Conservation (phyloP, 257 asterid genomes). For the Leonotis leonurus region DNA sequence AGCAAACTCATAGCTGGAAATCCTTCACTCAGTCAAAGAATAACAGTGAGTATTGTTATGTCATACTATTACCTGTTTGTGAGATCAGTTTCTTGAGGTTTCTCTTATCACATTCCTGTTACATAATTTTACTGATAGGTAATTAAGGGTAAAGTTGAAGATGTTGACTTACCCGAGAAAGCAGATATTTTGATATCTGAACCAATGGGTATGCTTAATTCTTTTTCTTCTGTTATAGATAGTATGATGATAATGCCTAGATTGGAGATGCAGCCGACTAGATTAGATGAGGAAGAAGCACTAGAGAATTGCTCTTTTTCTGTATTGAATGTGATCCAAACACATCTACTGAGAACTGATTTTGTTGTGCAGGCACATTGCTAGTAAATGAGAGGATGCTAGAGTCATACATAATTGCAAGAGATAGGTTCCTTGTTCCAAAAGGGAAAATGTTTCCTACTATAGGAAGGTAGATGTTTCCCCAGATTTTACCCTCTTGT, state of each 20-base stretch:
- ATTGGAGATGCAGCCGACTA: slow-evolving; percentile 6
- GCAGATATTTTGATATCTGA: slow-evolving; percentile 97
- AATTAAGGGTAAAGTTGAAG: slow-evolving; percentile 94
- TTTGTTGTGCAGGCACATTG: slow-evolving; percentile 70
- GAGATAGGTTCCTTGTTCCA: slow-evolving; percentile 92
- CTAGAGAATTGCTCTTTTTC: neutral
- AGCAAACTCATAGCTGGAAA: slow-evolving; percentile 83
- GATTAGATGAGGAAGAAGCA: neutral
- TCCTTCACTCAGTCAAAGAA: slow-evolving; percentile 61
- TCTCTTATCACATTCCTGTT: slow-evolving; percentile 4
- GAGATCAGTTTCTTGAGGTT: neutral
- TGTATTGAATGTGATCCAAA: slow-evolving; percentile 13
- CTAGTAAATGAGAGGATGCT: slow-evolving; percentile 97
- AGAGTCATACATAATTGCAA: slow-evolving; percentile 92
- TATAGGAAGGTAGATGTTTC: slow-evolving; percentile 62
- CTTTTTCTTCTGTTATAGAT: slow-evolving; percentile 3
- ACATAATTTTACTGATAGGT: slow-evolving; percentile 44
- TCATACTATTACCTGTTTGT: slow-evolving; percentile 4
- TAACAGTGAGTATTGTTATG: slow-evolving; percentile 56
- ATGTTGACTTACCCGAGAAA: slow-evolving; percentile 84
- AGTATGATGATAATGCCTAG: neutral
- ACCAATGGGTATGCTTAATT: slow-evolving; percentile 79
- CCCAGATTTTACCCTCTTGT: neutral
- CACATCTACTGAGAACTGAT: slow-evolving; percentile 7
- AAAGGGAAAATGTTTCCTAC: slow-evolving; percentile 96